A percentile compares a stretch with the other conserved stretches of the same genome.
Conservation (phyloP, 2,329 filamentous ascomycete genomes). For the Endothia cerciana region DNA sequence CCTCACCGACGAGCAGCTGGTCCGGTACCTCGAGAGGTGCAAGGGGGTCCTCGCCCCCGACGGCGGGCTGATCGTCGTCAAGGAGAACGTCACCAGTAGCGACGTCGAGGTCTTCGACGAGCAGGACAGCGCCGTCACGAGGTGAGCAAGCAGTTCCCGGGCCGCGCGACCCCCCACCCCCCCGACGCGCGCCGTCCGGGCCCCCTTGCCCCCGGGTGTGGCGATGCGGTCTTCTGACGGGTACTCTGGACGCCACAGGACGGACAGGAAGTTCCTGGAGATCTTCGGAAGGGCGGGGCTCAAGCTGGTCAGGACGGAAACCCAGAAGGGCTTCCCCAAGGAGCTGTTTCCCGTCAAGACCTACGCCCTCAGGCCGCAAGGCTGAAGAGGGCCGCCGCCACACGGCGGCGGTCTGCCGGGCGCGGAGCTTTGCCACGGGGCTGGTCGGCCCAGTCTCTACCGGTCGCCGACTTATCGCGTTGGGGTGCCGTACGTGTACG, state of each 20-base stretch:
- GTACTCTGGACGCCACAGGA: slow-evolving; percentile 47
- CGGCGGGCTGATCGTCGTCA: slow-evolving; percentile 67
- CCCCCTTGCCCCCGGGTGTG: too few species aligned
- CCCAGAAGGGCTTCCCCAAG: slow-evolving; percentile 73
- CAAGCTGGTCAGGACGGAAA: slow-evolving; percentile 68
- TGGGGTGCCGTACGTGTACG: not conserved
- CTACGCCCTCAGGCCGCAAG: slow-evolving; percentile 70
- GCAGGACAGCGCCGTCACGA: slow-evolving; percentile 76
- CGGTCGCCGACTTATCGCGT: not conserved
- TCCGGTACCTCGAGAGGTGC: slow-evolving; percentile 68
- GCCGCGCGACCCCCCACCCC: not conserved
- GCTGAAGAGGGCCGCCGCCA: not conserved
- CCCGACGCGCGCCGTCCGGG: too few species aligned
- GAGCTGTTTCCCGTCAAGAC: slow-evolving; percentile 74
- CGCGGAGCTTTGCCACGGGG: too few species aligned
- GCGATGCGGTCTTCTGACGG: slow-evolving; percentile 7
- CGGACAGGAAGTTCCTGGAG: slow-evolving; percentile 69
- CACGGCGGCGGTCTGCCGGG: not conserved
- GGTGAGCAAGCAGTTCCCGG: slow-evolving; percentile 43
- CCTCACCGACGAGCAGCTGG: slow-evolving; percentile 73
- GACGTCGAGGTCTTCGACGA: slow-evolving; percentile 73
- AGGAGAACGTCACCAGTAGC: slow-evolving; percentile 74
- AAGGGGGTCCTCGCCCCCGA: slow-evolving; percentile 43
- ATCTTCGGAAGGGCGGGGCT: slow-evolving; percentile 74
- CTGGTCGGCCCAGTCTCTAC: not conserved